These are phyloP conservation scores for Atkinsonella texensis DNA, from an alignment of 2,329 filamentous ascomycete species.

Conservation along the genomic window DNA sequence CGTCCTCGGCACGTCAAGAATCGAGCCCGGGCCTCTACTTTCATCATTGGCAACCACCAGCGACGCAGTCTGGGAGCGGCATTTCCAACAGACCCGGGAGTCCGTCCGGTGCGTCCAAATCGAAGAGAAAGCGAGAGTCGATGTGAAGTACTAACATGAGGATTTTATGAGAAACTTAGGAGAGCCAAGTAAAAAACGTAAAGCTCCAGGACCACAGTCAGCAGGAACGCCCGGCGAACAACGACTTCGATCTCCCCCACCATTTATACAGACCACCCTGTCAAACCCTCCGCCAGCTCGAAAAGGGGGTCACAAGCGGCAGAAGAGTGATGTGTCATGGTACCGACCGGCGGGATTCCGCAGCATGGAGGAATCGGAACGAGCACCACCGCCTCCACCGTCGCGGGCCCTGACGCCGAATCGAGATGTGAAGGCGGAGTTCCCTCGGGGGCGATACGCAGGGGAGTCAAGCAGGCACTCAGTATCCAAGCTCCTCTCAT, in stretches of 20 bases:
- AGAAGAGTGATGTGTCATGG: conserved; percentile 26
- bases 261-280: conserved; percentile 17
- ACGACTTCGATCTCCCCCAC: conserved; percentile 22
- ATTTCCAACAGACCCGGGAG: conserved; percentile 56
- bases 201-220: conserved; percentile 42
- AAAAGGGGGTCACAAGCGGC: conserved; percentile 20
- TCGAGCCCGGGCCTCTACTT: conserved; percentile 74
- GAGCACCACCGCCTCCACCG: conserved; percentile 6
- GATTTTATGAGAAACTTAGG: conserved; percentile 31
- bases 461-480: conserved; percentile 20
- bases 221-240: conserved; percentile 17
- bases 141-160: conserved; percentile 25
- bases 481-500: conserved; percentile 21
- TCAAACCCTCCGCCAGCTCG: conserved; percentile 15
- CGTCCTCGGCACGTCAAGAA: conserved; percentile 45
- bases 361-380: conserved; percentile 11
- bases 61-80: conserved; percentile 42
- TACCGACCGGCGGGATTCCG: conserved; percentile 17
- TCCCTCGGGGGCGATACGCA: conserved; percentile 15
- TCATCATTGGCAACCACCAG: conserved; percentile 84
- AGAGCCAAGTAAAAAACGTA: conserved; percentile 77
- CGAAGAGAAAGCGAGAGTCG: conserved; percentile 34
- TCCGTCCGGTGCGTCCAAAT: conserved; percentile 59
- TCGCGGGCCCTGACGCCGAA: conserved; percentile 6
- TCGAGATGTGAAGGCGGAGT: conserved; percentile 9